phyloP scores from a whole-genome alignment of 495 filamentous ascomycete genomes.

The Hyaloscypha variabilis region DNA sequence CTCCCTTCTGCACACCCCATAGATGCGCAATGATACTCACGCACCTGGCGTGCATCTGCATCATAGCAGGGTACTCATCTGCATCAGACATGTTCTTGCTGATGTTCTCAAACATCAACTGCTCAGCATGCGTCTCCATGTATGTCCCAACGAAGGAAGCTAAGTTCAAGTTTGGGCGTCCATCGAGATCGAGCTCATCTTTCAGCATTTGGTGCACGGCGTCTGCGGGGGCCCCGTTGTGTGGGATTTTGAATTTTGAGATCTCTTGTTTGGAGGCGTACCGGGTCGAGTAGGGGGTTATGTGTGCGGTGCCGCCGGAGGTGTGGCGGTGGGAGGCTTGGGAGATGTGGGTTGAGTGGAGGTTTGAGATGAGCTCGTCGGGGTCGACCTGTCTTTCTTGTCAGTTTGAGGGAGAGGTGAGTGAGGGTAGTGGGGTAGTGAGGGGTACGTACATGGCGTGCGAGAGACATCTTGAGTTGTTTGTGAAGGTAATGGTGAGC shows the following conservation, averaged over 20 bases:
- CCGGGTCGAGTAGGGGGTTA: slow-evolving; percentile 64
- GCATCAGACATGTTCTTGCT: slow-evolving; percentile 70
- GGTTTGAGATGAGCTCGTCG: slow-evolving; percentile 58
- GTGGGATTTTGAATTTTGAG: slow-evolving; percentile 68
- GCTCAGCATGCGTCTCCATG: slow-evolving; percentile 66
- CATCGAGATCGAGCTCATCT: slow-evolving; percentile 76
- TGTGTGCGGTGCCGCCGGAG: slow-evolving; percentile 47
- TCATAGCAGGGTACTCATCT: slow-evolving; percentile 77
- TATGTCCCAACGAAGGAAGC: slow-evolving; percentile 75
- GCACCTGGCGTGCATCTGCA: slow-evolving; percentile 72
- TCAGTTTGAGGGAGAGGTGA: background rate
- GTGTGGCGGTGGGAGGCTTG: slow-evolving; percentile 44
- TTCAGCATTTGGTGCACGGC: slow-evolving; percentile 69
- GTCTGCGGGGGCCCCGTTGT: slow-evolving; percentile 63
- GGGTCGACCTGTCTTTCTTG: slow-evolving; percentile 57
- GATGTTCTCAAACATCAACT: slow-evolving; percentile 69
- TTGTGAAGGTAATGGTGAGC: background rate
- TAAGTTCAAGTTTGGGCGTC: slow-evolving; percentile 71
- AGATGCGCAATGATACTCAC: slow-evolving; percentile 71
- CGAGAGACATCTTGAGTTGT: slow-evolving; percentile 39
- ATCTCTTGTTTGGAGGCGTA: slow-evolving; percentile 64
- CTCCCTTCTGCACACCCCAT: slow-evolving; percentile 66
- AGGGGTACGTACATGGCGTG: slow-evolving; percentile 39
- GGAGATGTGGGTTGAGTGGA: slow-evolving; percentile 47
- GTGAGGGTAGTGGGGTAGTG: background rate